Conservation (phyloP, 2,329 filamentous ascomycete genomes). For the Diaporthe humulicola region DNA sequence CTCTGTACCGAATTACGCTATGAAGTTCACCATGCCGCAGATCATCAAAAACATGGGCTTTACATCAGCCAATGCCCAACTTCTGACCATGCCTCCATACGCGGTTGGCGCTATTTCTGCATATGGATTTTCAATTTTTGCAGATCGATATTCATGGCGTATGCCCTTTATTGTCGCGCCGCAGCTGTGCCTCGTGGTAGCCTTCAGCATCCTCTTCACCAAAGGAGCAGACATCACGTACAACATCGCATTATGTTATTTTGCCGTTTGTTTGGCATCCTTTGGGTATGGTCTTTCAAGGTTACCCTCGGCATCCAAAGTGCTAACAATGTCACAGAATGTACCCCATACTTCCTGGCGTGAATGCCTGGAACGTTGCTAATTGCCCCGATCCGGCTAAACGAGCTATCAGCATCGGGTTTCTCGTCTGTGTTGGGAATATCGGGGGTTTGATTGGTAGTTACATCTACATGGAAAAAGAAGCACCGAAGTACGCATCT, state of each 20-base stretch:
- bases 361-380: conserved; percentile 77
- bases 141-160: conserved; percentile 74
- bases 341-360: conserved; percentile 74
- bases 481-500: conserved; percentile 50
- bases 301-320: neutral
- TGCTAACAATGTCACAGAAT: conserved; percentile 67
- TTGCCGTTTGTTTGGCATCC: conserved; percentile 74
- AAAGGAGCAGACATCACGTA: conserved; percentile 61
- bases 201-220: conserved; percentile 72
- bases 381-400: conserved; percentile 65
- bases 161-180: conserved; percentile 76
- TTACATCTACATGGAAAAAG: conserved; percentile 40
- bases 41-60: conserved; percentile 54
- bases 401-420: conserved; percentile 54
- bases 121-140: conserved; percentile 72
- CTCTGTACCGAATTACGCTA: conserved; percentile 47
- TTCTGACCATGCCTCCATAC: conserved; percentile 70
- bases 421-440: conserved; percentile 55
- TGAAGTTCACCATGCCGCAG: conserved; percentile 47
- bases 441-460: conserved; percentile 55
- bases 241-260: conserved; percentile 71
- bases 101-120: conserved; percentile 74
- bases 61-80: conserved; percentile 53
- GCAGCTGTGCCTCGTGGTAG: conserved; percentile 70
- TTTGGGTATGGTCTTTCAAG: neutral